Percentiles rank a stretch among this genome's conserved stretches.
Conservation (phyloP, 2,329 filamentous ascomycete genomes). For the Ceratocystis harringtonii region DNA sequence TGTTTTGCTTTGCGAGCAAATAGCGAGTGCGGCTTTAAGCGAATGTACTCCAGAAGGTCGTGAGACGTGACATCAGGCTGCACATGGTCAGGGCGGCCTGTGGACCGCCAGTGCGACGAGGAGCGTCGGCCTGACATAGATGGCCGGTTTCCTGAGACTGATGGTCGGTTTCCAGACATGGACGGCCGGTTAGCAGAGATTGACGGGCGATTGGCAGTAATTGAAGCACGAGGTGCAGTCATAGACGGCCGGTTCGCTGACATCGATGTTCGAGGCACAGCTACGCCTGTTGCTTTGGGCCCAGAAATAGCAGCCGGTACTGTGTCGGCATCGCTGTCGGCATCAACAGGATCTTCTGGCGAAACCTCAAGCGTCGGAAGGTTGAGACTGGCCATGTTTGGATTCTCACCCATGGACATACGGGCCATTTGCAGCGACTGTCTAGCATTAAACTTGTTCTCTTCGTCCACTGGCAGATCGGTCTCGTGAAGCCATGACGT, state of each 20-base stretch:
- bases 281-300: not conserved
- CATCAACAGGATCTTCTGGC: conserved; percentile 21
- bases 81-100: conserved; percentile 32
- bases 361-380: conserved; percentile 22
- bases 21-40: conserved; percentile 54
- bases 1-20: conserved; percentile 69
- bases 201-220: conserved; percentile 14
- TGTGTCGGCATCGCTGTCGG: conserved; percentile 19
- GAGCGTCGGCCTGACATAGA: conserved; percentile 28
- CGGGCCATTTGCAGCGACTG: conserved; percentile 14
- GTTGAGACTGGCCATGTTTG: not conserved
- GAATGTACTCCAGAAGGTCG: conserved; percentile 66
- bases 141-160: conserved; percentile 20
- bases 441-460: conserved; percentile 14
- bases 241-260: conserved; percentile 18
- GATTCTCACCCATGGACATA: conserved; percentile 12
- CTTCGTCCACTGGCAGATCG: conserved; percentile 36
- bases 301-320: conserved; percentile 18
- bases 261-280: conserved; percentile 10
- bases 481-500: conserved; percentile 77
- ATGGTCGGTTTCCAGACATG: conserved; percentile 22
- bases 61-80: conserved; percentile 49
- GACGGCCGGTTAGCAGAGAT: conserved; percentile 18
- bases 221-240: conserved; percentile 20
- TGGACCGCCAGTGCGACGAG: conserved; percentile 37